Evolutionary conservation across 805 yeast species (phyloP).

Genomic region (Brettanomyces sp.): DNA sequence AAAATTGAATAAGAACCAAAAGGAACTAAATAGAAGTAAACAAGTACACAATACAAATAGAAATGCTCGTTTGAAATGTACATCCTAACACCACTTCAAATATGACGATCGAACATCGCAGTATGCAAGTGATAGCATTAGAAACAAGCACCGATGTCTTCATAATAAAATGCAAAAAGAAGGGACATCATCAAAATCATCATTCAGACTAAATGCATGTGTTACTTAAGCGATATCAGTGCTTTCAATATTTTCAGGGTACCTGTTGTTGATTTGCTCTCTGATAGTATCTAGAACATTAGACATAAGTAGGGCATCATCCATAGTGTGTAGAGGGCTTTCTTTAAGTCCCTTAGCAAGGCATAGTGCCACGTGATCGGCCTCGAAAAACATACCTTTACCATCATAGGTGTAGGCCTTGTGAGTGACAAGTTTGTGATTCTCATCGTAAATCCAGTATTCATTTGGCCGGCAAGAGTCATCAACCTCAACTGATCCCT

Average conservation of each 20-base stretch:
- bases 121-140: too few relatives aligned
- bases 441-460: slow-evolving; percentile 24
- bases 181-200: too few relatives aligned
- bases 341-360: slow-evolving; percentile 30
- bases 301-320: slow-evolving; percentile 37
- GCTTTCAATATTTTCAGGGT: slow-evolving; percentile 20
- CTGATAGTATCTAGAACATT: slow-evolving; percentile 37
- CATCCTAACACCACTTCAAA: too few relatives aligned
- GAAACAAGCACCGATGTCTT: too few relatives aligned
- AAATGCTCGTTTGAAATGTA: too few relatives aligned
- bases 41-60: too few relatives aligned
- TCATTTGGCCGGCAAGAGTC: slow-evolving; percentile 11
- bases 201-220: too few relatives aligned
- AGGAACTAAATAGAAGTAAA: too few relatives aligned
- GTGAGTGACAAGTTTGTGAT: slow-evolving; percentile 11
- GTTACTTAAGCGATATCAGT: slow-evolving; percentile 4
- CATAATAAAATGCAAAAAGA: too few relatives aligned
- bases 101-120: too few relatives aligned
- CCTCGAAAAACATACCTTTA: slow-evolving; percentile 45
- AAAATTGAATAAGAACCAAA: too few relatives aligned
- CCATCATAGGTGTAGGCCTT: slow-evolving; percentile 25
- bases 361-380: slow-evolving; percentile 42
- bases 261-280: slow-evolving; percentile 31
- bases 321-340: slow-evolving; percentile 26
- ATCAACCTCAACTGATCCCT: slow-evolving; percentile 12